These are phyloP conservation scores for Exophiala xenobiotica DNA, from an alignment of 2,329 filamentous ascomycete species.

Conservation along the genomic window DNA sequence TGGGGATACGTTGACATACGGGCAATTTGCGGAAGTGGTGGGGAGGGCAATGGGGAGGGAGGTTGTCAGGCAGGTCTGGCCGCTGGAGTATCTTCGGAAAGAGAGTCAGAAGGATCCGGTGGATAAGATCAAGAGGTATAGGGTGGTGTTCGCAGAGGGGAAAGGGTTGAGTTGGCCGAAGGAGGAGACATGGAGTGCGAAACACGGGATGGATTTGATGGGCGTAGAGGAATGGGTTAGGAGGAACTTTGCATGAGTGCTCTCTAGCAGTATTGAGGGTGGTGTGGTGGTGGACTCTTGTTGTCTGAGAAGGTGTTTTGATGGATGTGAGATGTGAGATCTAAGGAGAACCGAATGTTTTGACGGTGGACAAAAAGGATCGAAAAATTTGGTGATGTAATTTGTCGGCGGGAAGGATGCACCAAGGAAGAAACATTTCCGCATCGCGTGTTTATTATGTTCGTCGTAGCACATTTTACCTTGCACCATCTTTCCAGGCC, in stretches of 20 bases:
- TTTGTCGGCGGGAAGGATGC: not conserved
- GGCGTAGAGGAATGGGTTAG: constrained; percentile 22
- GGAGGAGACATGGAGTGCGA: constrained; percentile 53
- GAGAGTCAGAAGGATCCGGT: constrained; percentile 50
- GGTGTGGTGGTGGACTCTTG: not conserved
- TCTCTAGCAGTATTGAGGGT: no score
- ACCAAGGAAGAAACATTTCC: not conserved
- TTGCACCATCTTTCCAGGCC: not conserved
- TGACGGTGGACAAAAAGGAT: not conserved
- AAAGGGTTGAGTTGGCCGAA: constrained; percentile 60
- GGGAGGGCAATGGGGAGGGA: constrained; percentile 43
- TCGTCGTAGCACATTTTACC: not conserved
- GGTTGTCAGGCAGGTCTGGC: constrained; percentile 55
- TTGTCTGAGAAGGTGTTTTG: not conserved
- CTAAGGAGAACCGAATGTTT: no score
- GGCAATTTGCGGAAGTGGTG: constrained; percentile 53
- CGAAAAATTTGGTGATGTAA: not conserved
- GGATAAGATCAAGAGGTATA: constrained; percentile 58
- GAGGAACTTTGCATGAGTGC: constrained; percentile 9
- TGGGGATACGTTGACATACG: constrained; percentile 63
- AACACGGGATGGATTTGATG: constrained; percentile 16
- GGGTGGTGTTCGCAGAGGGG: constrained; percentile 60
- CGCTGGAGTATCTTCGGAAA: constrained; percentile 43
- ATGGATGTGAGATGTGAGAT: no score
- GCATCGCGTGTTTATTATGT: not conserved